These are phyloP conservation scores for Diophrys sp. DNA, from an alignment of 73 alveolate species.

Conservation along the genomic window DNA sequence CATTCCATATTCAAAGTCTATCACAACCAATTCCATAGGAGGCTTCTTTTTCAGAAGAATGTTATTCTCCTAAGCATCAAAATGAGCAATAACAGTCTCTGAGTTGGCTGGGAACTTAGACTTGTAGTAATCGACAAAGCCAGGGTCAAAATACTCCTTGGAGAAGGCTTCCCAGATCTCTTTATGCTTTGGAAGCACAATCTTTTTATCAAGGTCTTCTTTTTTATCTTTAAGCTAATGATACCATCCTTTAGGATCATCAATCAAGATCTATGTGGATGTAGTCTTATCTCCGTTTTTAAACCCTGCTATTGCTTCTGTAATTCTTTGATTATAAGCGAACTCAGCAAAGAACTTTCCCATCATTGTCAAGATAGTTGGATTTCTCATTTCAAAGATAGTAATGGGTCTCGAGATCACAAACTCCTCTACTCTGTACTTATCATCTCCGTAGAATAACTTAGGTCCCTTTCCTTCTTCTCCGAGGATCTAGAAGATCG, in stretches of 20 bases:
- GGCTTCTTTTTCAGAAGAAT: conserved; percentile 15
- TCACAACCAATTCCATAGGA: conserved; percentile 21
- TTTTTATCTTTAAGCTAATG: conserved; percentile 16
- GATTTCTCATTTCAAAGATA: conserved; percentile 61
- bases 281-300: conserved; percentile 4
- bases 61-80: conserved; percentile 46
- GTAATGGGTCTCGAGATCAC: conserved; percentile 38
- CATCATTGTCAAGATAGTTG: conserved; percentile 5
- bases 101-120: neutral
- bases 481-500: neutral
- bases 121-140: neutral
- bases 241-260: conserved; percentile 3
- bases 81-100: conserved; percentile 38
- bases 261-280: neutral
- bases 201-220: conserved; percentile 2
- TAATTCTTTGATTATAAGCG: conserved; percentile 21
- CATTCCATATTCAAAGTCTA: conserved; percentile 75
- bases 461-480: conserved; percentile 47
- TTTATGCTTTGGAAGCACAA: neutral
- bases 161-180: neutral
- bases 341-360: conserved; percentile 42
- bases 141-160: neutral
- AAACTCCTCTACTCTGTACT: conserved; percentile 49
- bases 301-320: neutral
- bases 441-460: conserved; percentile 19